A percentile compares a stretch with the other conserved stretches of the same genome.
Evolutionary conservation across 2,329 filamentous ascomycete species (phyloP).

Genomic region (Aspergillus hortae): DNA sequence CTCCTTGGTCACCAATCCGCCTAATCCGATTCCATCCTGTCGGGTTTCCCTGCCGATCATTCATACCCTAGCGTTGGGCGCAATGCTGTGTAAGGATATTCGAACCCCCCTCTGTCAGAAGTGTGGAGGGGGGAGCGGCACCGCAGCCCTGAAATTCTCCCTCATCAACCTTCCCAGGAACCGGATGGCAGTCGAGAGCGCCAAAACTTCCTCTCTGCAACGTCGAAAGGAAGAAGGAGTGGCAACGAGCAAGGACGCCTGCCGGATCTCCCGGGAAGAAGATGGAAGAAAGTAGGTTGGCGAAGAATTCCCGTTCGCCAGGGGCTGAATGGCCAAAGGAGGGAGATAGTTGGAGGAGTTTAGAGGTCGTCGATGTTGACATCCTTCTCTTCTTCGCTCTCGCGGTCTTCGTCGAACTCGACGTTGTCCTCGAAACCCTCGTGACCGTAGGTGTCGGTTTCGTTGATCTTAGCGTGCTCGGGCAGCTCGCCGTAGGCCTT

Average conservation of each 20-base stretch:
- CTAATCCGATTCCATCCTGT: slow-evolving; percentile 9
- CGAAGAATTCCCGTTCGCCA: slow-evolving; percentile 23
- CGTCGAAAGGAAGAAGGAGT: neutral
- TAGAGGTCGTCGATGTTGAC: slow-evolving; percentile 96
- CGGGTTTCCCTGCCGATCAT: slow-evolving; percentile 21
- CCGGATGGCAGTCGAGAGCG: slow-evolving; percentile 2
- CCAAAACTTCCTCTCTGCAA: neutral
- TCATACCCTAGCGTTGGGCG: slow-evolving; percentile 24
- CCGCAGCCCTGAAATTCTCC: slow-evolving; percentile 11
- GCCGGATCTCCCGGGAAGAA: slow-evolving; percentile 4
- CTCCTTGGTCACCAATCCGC: slow-evolving; percentile 1
- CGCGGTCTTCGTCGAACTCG: slow-evolving; percentile 94
- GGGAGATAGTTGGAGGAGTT: slow-evolving; percentile 28
- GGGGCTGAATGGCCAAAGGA: slow-evolving; percentile 28
- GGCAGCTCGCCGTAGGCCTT: slow-evolving; percentile 98
- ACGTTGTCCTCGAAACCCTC: slow-evolving; percentile 96
- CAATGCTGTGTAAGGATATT: slow-evolving; percentile 14
- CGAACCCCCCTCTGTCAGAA: slow-evolving; percentile 4
- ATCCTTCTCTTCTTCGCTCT: slow-evolving; percentile 67
- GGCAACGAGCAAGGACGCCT: slow-evolving; percentile 5
- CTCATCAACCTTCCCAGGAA: slow-evolving; percentile 8
- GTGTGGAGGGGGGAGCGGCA: slow-evolving; percentile 10
- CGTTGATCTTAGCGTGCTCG: slow-evolving; percentile 99
- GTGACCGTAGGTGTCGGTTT: slow-evolving; percentile 87
- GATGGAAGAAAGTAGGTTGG: slow-evolving; percentile 10